Base-by-base conservation (phyloP, 306 rosid genomes). In the Pterocarpus santalinus region DNA sequence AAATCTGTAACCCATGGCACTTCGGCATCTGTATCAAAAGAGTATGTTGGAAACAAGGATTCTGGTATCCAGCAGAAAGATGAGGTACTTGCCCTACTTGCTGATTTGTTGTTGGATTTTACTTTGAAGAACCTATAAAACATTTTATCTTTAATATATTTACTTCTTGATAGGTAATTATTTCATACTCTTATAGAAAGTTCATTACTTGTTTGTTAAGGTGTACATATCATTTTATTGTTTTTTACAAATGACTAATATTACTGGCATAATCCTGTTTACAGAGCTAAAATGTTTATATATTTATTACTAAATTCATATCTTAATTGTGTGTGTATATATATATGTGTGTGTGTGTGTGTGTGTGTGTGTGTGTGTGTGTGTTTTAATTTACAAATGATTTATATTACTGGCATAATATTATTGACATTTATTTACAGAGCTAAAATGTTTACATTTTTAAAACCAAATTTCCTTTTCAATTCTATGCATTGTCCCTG, bases 51-150 rank as follows among this genome's bases (percentile, higher is more conserved):
- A 86, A 84, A 46, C 68, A 93, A 88, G 88, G 86, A 63, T 66
- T 85, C 88, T 67, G 83, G 83, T 85, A 84, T 69, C 36, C 89
- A 84, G 84, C 72, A 78, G 69, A 88, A 90, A 87, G 91, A 83
- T 57, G 90, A 96, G 99, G 99, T 96, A 87, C 82, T 52, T 39
- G 64, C 61, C 76, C 62, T 63, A 38, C 86, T 51, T 68, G 65
- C 43, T 51, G 30, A 9, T 46, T 64, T 32, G 65, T 64, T 65
- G 13, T 70, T 53, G 7, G 65, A 70, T 76, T 66, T 80, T 80
- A 69, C 66, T 63, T 75, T 63, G 61, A 69, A 47, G 64, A 72
- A 60, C 44, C 38, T 34, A 9, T 49, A 15, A 53, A 69, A 69
- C 61, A 63, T 47, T 76, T 46, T 56, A 44, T 72, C 64, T 55